Base-by-base conservation (phyloP, 805 yeast genomes). In the Huiozyma sinensis region DNA sequence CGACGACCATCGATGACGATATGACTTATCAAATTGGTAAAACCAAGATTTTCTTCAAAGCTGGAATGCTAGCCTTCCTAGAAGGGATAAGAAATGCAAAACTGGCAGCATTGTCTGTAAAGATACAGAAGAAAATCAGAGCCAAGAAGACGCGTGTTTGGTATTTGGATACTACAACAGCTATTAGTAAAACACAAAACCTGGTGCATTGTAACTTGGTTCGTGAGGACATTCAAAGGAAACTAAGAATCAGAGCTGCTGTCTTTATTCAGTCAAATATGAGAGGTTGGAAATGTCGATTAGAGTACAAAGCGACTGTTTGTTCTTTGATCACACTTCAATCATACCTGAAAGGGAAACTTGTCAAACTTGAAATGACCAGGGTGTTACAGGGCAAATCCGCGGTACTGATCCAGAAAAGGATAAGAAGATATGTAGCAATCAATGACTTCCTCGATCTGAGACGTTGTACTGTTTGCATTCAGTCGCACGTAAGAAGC, bases 21-120 rank as follows among this genome's bases (percentile, higher is more conserved):
- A 67, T 70, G 41, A 85, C 83, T 55, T 89, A 83, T 64, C 96
- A 90, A 65, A 71, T 85, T 46, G 98, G 98, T 67, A 78, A 84
- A 58, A 84, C 95, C 35, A 90, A 92, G 67, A 86, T 90, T 45
- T 90, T 90, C 68, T 86, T 90, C 70, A 83, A 95, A 58, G 97
- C 97, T 28, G 97, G 98, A 59, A 83, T 90, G 82, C 72, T 92
- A 62, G 97, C 97, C 4, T 79, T 77, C 50, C 72, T 90, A 55
- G 98, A 90, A 65, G 86, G 86, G 51, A 65, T 82, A 56, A 79
- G 97, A 63, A 69, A 86, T 17, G 84, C 81, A 49, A 84, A 86
- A 55, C 73, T 88, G 47, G 74, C 74, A 55, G 73, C 68, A 40
- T 79, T 94, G 40, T 95, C 96, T 3, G 79, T 79, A 7, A 67